These are phyloP conservation scores for Cucumis sativus DNA, from an alignment of 306 rosid species.

Conservation along the genomic window DNA sequence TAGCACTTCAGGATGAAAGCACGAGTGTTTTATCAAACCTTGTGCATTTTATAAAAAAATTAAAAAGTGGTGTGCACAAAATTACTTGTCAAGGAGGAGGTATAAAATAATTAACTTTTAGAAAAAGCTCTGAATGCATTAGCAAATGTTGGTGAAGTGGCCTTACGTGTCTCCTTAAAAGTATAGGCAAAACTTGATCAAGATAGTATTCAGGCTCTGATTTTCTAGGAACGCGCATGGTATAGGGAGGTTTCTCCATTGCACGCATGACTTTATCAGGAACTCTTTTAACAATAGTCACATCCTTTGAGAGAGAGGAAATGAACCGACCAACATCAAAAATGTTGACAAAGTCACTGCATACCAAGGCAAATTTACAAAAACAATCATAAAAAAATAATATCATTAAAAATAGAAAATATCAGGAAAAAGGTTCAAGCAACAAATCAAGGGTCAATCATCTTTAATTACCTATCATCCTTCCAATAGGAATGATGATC, in stretches of 20 bases:
- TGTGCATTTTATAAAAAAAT: background rate
- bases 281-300: constrained; percentile 76
- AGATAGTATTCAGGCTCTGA: constrained; percentile 94
- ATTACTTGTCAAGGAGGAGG: background rate
- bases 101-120: background rate
- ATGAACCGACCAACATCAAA: constrained; percentile 84
- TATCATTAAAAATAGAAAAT: constrained; percentile 1
- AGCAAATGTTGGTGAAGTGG: background rate
- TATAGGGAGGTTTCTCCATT: constrained; percentile 98
- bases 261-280: constrained; percentile 84
- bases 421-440: background rate
- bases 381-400: background rate
- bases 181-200: constrained; percentile 93
- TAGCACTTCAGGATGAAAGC: background rate
- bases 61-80: background rate
- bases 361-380: background rate
- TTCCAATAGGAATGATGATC: constrained; percentile 94
- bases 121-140: background rate
- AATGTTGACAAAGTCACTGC: constrained; percentile 78
- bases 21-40: background rate
- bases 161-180: constrained; percentile 71
- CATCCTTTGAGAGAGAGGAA: constrained; percentile 74
- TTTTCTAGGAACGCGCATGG: constrained; percentile 98
- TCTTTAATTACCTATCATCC: constrained; percentile 59
- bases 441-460: background rate